Conservation (phyloP, 2,329 filamentous ascomycete genomes). For the Aplosporella prunicola region DNA sequence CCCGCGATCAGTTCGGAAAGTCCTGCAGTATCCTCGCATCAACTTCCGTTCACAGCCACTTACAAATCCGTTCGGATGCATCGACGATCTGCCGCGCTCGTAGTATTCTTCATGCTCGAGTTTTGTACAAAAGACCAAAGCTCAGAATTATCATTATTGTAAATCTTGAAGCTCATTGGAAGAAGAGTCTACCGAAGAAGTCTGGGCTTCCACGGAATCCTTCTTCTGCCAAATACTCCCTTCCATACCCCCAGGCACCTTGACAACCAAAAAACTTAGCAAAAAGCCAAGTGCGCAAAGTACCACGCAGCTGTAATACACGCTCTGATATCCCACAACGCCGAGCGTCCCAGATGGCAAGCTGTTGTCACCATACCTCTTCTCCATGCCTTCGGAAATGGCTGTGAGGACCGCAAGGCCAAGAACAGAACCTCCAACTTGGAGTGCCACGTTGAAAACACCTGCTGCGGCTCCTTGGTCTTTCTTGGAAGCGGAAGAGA, state of each 20-base stretch:
- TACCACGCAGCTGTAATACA: conserved; percentile 5
- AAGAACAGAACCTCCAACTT: conserved; percentile 8
- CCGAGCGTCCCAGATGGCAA: background rate
- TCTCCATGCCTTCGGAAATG: conserved; percentile 1
- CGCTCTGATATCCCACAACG: conserved; percentile 1
- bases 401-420: conserved; percentile 8
- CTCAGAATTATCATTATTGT: too few relatives aligned
- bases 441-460: conserved; percentile 11
- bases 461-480: conserved; percentile 10
- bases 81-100: too few relatives aligned
- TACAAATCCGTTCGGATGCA: too few relatives aligned
- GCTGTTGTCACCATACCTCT: background rate
- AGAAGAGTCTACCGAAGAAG: too few relatives aligned
- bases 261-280: conserved; percentile 3
- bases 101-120: too few relatives aligned
- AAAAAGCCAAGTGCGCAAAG: conserved; percentile 4
- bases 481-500: conserved; percentile 2
- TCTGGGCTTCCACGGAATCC: too few relatives aligned
- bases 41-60: too few relatives aligned
- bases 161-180: too few relatives aligned
- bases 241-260: conserved; percentile 3
- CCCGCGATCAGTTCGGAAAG: too few relatives aligned
- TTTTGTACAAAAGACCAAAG: too few relatives aligned
- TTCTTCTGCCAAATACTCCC: background rate
- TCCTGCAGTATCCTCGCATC: too few relatives aligned